Evolutionary conservation across 306 rosid species (phyloP).

Genomic region (Cicer judaicum): DNA sequence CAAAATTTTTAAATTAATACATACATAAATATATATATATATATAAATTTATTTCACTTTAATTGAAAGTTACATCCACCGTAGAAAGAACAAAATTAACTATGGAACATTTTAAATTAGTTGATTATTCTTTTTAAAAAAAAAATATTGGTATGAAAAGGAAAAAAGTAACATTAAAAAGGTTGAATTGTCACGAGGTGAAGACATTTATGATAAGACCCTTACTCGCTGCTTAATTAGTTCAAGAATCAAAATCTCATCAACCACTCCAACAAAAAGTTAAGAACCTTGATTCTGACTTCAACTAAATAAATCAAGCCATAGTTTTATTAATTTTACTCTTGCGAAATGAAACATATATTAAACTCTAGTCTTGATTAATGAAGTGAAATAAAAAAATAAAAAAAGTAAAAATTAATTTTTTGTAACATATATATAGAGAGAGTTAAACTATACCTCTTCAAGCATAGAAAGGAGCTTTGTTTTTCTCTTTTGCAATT

Average conservation of each 20-base stretch:
- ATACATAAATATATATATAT: not conserved
- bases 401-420: not conserved
- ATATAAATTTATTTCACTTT: conserved; percentile 10
- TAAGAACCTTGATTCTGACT: conserved; percentile 40
- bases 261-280: conserved; percentile 41
- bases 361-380: conserved; percentile 15
- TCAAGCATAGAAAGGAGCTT: conserved; percentile 90
- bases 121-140: too few relatives aligned
- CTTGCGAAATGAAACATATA: too few relatives aligned
- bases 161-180: conserved; percentile 27
- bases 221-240: conserved; percentile 56
- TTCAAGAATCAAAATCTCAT: conserved; percentile 56
- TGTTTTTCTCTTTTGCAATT: conserved; percentile 86
- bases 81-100: too few relatives aligned
- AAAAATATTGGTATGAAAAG: not conserved
- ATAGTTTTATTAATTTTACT: too few relatives aligned
- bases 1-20: not conserved
- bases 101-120: too few relatives aligned
- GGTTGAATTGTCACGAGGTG: conserved; percentile 34
- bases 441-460: conserved; percentile 63
- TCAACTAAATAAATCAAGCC: conserved; percentile 1
- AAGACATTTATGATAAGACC: conserved; percentile 59
- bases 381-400: not conserved
- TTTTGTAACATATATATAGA: not conserved
- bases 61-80: conserved; percentile 38